phyloP scores from a whole-genome alignment of 139 green algal genomes.

The Pleodorina starrii region DNA sequence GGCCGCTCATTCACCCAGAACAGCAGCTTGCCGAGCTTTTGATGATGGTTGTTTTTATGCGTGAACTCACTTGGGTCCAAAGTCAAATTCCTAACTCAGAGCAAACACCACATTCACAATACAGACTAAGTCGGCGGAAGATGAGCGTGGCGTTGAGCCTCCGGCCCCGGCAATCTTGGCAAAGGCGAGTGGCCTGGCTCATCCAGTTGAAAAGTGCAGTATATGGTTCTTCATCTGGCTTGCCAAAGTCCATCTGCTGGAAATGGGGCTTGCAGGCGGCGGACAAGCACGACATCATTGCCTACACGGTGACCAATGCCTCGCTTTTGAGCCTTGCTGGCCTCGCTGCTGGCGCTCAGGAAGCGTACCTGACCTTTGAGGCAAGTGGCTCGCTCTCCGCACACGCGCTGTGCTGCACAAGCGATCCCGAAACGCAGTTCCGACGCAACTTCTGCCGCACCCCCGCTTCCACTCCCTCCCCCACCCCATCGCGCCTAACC shows the following conservation, averaged over 20 bases:
- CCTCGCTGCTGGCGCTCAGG: constrained; percentile 50
- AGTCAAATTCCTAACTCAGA: background rate
- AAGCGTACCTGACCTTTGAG: constrained; percentile 62
- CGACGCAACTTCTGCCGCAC: background rate
- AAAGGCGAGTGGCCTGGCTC: background rate
- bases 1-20: too few relatives aligned
- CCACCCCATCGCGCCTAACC: background rate
- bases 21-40: too few relatives aligned
- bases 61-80: background rate
- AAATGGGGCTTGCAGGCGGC: constrained; percentile 47
- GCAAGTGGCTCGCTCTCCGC: constrained; percentile 13
- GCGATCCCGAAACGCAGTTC: too few relatives aligned
- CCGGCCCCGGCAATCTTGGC: constrained; percentile 3
- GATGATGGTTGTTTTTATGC: too few relatives aligned
- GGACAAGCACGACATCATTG: constrained; percentile 54
- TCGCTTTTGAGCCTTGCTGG: constrained; percentile 57
- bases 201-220: too few relatives aligned
- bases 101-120: background rate
- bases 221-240: too few relatives aligned
- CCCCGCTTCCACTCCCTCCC: background rate
- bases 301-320: constrained; percentile 55
- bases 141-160: constrained; percentile 24
- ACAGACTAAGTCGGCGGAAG: constrained; percentile 7
- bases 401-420: background rate
- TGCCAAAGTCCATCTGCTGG: too few relatives aligned